Conservation (phyloP, 1,139 yeast species). For the Yamadazyma atlantica region DNA sequence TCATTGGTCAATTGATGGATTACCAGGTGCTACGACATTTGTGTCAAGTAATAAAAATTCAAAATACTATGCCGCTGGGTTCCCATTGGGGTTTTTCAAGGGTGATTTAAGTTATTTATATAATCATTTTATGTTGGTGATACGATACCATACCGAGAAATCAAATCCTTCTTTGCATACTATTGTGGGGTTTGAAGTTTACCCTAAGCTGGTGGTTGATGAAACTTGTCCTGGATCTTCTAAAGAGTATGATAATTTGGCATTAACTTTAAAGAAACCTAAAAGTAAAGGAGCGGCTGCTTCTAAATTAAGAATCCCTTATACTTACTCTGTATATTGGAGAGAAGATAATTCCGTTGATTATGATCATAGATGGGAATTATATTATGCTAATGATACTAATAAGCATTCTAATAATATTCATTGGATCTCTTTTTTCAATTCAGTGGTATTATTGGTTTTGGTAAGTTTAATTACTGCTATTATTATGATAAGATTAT, state of each 20-base stretch:
- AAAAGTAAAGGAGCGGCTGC: constrained; percentile 20
- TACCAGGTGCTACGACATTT: constrained; percentile 89
- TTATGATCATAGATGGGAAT: constrained; percentile 74
- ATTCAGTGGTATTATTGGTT: constrained; percentile 60
- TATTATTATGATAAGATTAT: constrained; percentile 56
- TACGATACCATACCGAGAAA: constrained; percentile 65
- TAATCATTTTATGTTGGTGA: constrained; percentile 79
- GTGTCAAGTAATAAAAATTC: constrained; percentile 56
- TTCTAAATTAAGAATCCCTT: constrained; percentile 50
- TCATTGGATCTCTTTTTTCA: constrained; percentile 72
- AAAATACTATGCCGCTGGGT: constrained; percentile 84
- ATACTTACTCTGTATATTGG: constrained; percentile 88
- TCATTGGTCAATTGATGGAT: constrained; percentile 81
- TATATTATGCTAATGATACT: constrained; percentile 62
- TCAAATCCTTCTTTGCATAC: constrained; percentile 42
- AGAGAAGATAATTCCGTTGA: constrained; percentile 71
- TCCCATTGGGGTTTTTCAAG: constrained; percentile 73
- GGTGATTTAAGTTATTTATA: constrained; percentile 61
- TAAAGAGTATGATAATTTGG: constrained; percentile 54
- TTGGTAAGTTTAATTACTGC: constrained; percentile 63
- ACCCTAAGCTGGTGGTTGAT: constrained; percentile 77
- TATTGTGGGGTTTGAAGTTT: constrained; percentile 88
- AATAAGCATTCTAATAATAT: constrained; percentile 42
- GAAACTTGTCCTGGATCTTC: constrained; percentile 70
- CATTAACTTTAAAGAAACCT: constrained; percentile 31